phyloP scores from a whole-genome alignment of 2,329 filamentous ascomycete genomes.

The Arthroderma uncinatum region DNA sequence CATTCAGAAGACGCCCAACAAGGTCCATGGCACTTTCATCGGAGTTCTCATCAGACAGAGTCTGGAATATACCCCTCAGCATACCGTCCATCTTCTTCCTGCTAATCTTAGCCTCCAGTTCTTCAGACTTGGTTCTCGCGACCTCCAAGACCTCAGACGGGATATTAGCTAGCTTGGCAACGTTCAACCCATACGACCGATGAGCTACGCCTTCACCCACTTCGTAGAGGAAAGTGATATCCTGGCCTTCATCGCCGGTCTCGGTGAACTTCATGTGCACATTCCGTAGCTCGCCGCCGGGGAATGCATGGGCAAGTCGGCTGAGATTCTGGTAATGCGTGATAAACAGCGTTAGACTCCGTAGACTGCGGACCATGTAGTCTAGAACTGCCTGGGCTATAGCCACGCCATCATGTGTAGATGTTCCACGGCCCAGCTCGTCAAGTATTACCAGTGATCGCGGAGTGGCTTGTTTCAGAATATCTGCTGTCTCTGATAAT shows the following conservation, averaged over 20 bases:
- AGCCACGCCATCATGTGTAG: conserved; percentile 89
- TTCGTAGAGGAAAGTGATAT: conserved; percentile 92
- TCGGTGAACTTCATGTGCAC: conserved; percentile 87
- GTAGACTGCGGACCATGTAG: conserved; percentile 62
- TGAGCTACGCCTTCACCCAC: conserved; percentile 84
- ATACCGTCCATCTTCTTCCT: conserved; percentile 46
- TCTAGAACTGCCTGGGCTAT: conserved; percentile 88
- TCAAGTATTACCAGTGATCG: conserved; percentile 83
- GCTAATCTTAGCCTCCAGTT: conserved; percentile 65
- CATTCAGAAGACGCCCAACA: conserved; percentile 29
- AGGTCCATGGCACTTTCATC: conserved; percentile 13
- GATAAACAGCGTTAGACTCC: conserved; percentile 83
- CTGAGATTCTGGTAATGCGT: conserved; percentile 89
- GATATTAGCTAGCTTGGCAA: conserved; percentile 73
- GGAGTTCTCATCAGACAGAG: conserved; percentile 8
- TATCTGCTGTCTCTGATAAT: conserved; percentile 80
- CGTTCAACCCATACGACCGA: conserved; percentile 87
- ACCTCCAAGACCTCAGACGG: conserved; percentile 66
- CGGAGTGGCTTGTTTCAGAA: conserved; percentile 77
- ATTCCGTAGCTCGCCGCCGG: conserved; percentile 58
- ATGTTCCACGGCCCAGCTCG: conserved; percentile 85
- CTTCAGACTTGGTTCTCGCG: conserved; percentile 64
- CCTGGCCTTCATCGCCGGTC: conserved; percentile 42
- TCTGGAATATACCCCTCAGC: conserved; percentile 22
- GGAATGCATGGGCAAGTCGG: conserved; percentile 60